Evolutionary conservation across 2,329 filamentous ascomycete genomes (phyloP).

Genomic region (Aspergillus viridinutans): DNA sequence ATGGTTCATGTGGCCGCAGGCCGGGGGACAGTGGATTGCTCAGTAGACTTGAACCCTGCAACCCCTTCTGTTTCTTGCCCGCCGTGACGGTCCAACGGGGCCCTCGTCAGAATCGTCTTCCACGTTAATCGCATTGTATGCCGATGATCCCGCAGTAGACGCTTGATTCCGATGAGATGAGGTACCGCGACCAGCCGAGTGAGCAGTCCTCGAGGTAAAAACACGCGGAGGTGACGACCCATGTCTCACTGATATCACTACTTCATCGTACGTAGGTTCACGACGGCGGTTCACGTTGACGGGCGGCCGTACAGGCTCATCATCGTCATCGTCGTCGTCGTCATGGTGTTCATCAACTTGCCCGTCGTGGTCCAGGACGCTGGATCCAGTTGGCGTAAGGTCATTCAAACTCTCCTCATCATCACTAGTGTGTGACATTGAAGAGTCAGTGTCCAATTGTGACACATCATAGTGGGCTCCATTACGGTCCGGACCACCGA

Average conservation of each 20-base stretch:
- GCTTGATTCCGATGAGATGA: background rate
- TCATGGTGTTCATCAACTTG: slow-evolving; percentile 12
- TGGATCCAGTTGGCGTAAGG: background rate
- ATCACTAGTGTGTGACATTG: slow-evolving; percentile 14
- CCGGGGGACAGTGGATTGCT: background rate
- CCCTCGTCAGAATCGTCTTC: slow-evolving; percentile 30
- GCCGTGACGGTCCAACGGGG: slow-evolving; percentile 20
- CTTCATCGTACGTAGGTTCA: slow-evolving; percentile 5
- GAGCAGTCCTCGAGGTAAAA: background rate
- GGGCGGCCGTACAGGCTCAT: slow-evolving; percentile 18
- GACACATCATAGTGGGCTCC: slow-evolving; percentile 11
- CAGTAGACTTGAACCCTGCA: slow-evolving; percentile 3
- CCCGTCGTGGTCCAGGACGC: slow-evolving; percentile 1
- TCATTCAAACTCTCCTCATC: slow-evolving; percentile 3
- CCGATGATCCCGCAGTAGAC: slow-evolving; percentile 15
- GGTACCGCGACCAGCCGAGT: background rate
- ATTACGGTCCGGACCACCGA: slow-evolving; percentile 19
- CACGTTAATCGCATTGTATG: slow-evolving; percentile 20
- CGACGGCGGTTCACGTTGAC: slow-evolving; percentile 12
- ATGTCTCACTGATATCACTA: background rate
- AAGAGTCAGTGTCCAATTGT: slow-evolving; percentile 15
- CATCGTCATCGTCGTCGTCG: slow-evolving; percentile 19
- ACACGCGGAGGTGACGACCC: background rate
- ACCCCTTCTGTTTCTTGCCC: slow-evolving; percentile 16
- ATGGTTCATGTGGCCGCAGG: background rate